A percentile compares a stretch with the other conserved stretches of the same genome.
These are phyloP conservation scores for Crithidia expoeki DNA, from an alignment of 208 protist species.

Conservation along the genomic window DNA sequence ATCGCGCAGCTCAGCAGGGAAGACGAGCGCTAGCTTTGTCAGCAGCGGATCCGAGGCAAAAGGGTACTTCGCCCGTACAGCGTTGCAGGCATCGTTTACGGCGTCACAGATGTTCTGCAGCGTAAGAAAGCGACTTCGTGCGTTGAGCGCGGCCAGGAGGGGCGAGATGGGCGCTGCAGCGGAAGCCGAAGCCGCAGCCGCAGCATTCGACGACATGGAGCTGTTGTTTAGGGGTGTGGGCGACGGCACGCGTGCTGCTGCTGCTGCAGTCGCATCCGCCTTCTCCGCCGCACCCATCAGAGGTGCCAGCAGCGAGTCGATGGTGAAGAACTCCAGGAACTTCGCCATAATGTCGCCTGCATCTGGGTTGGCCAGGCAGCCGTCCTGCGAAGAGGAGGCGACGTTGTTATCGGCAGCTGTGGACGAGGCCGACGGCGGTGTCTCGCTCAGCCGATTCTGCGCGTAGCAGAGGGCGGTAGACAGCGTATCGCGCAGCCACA, in stretches of 20 bases:
- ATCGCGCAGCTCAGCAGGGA: slow-evolving; percentile 27
- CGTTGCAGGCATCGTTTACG: slow-evolving; percentile 13
- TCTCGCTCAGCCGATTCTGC: slow-evolving; percentile 10
- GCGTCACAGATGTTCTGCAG: slow-evolving; percentile 17
- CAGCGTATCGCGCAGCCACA: slow-evolving; percentile 45
- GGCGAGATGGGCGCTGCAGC: slow-evolving; percentile 6
- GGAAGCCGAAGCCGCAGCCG: neutral
- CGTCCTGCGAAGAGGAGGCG: neutral
- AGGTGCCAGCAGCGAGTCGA: slow-evolving; percentile 20
- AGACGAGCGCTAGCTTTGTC: slow-evolving; percentile 12
- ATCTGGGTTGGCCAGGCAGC: neutral
- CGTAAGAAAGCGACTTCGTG: slow-evolving; percentile 16
- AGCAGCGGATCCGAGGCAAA: slow-evolving; percentile 8
- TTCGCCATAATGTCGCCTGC: slow-evolving; percentile 22
- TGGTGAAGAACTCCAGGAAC: slow-evolving; percentile 31
- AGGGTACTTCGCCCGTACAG: slow-evolving; percentile 20
- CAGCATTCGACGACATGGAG: neutral
- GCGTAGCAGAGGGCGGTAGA: slow-evolving; percentile 29
- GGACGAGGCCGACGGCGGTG: neutral
- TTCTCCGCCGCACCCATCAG: neutral
- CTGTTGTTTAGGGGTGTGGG: neutral
- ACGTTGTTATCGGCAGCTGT: neutral
- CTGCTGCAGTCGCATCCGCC: neutral
- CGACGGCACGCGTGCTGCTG: neutral
- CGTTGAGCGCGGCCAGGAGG: neutral